Conservation (phyloP, 2,329 filamentous ascomycete genomes). For the Talaromyces atroroseus region DNA sequence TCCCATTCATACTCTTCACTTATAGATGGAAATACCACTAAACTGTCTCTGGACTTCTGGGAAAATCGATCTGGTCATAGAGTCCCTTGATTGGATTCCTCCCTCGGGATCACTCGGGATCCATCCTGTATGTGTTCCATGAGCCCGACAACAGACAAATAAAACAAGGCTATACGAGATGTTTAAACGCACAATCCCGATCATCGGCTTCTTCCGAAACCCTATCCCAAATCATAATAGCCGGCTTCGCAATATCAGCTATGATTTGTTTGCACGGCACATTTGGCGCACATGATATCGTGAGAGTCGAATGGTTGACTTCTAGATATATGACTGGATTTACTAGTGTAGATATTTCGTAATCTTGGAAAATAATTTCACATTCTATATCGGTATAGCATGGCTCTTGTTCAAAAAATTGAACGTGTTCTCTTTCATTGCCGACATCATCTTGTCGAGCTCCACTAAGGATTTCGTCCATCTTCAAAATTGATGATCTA, state of each 20-base stretch:
- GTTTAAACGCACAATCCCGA: neutral
- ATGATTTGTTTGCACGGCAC: neutral
- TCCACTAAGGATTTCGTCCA: neutral
- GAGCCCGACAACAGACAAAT: neutral
- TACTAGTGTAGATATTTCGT: neutral
- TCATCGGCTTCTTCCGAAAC: neutral
- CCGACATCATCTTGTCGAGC: neutral
- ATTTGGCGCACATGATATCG: neutral
- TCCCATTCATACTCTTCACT: neutral
- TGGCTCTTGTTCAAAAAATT: neutral
- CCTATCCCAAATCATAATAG: neutral
- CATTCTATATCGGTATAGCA: neutral
- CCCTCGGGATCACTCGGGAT: neutral
- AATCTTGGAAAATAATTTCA: neutral
- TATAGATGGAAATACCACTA: constrained; percentile 4
- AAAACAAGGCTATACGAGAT: neutral
- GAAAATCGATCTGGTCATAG: constrained; percentile 1
- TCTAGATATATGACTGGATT: neutral
- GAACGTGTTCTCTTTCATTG: neutral
- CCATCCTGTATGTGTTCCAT: neutral
- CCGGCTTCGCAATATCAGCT: neutral
- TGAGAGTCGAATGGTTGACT: neutral
- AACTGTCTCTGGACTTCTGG: neutral
- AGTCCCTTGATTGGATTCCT: neutral
- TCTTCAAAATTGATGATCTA: neutral